These are phyloP conservation scores for Scalesia atractyloides DNA, from an alignment of 129 eudicot genomes.

Conservation along the genomic window DNA sequence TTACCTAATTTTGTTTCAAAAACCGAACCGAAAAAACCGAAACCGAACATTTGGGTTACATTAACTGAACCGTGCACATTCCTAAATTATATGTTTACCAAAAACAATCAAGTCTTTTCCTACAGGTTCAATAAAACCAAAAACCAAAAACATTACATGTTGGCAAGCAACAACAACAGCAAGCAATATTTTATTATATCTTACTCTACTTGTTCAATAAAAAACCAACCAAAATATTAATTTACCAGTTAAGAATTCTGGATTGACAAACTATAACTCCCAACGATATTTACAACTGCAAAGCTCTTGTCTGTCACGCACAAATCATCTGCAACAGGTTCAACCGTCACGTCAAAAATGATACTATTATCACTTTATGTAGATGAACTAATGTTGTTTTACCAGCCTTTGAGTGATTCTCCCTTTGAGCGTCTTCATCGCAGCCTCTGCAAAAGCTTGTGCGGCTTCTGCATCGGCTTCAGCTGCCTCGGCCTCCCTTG, in stretches of 20 bases:
- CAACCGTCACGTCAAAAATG: neutral
- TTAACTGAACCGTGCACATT: too few relatives aligned
- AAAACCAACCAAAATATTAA: slow-evolving; percentile 18
- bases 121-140: too few relatives aligned
- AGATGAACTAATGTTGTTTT: slow-evolving; percentile 22
- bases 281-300: slow-evolving; percentile 39
- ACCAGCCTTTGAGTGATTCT: slow-evolving; percentile 69
- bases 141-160: slow-evolving; percentile 2
- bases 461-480: slow-evolving; percentile 99
- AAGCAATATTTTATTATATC: slow-evolving; percentile 29
- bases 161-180: slow-evolving; percentile 32
- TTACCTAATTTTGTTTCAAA: too few relatives aligned
- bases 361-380: neutral
- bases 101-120: neutral
- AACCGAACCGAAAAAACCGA: too few relatives aligned
- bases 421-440: slow-evolving; percentile 79
- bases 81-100: neutral
- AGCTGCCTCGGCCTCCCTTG: slow-evolving; percentile 95
- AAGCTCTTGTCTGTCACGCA: slow-evolving; percentile 45
- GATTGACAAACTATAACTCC: slow-evolving; percentile 18
- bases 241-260: slow-evolving; percentile 15
- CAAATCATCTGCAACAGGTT: slow-evolving; percentile 67
- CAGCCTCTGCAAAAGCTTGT: slow-evolving; percentile 95
- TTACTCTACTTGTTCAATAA: slow-evolving; percentile 17
- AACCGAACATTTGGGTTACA: too few relatives aligned